Percentiles rank a stretch among this genome's conserved stretches.
phyloP scores from a whole-genome alignment of 139 green algal species.

The Chlamydomonas sphaeroides region DNA sequence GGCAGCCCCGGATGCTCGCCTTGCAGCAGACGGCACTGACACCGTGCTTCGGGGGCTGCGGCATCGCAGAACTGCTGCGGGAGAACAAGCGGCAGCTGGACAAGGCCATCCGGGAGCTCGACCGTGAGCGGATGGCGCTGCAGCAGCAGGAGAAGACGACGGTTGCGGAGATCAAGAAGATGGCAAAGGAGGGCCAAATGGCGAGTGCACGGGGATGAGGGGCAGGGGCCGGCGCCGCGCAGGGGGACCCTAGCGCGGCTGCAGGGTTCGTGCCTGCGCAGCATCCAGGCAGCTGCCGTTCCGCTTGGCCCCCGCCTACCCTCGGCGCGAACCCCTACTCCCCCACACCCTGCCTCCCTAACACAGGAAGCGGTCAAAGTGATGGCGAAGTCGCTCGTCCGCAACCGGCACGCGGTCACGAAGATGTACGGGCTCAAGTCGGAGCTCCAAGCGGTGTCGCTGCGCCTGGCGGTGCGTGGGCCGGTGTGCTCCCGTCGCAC shows the following conservation, averaged over 20 bases:
- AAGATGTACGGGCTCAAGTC: conserved; percentile 97
- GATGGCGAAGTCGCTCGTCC: conserved; percentile 97
- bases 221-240: too few species aligned
- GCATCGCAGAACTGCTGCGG: conserved; percentile 93
- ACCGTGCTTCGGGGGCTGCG: too few species aligned
- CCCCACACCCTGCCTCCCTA: not conserved
- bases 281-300: too few species aligned
- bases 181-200: conserved; percentile 96
- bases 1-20: too few species aligned
- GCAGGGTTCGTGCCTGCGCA: too few species aligned
- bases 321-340: not conserved
- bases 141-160: conserved; percentile 90
- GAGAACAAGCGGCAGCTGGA: conserved; percentile 99
- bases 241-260: too few species aligned
- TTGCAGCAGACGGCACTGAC: too few species aligned
- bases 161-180: conserved; percentile 97
- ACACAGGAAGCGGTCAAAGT: conserved; percentile 95
- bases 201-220: too few species aligned
- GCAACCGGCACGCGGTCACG: conserved; percentile 97
- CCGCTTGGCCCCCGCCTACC: too few species aligned
- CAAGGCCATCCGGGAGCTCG: conserved; percentile 96
- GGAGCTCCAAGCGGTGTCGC: conserved; percentile 96
- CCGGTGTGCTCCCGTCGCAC: too few species aligned
- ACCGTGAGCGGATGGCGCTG: conserved; percentile 77
- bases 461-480: conserved; percentile 90